Base-by-base conservation (phyloP, 169 alveolate species). In the Cyclospora cayetanensis region DNA sequence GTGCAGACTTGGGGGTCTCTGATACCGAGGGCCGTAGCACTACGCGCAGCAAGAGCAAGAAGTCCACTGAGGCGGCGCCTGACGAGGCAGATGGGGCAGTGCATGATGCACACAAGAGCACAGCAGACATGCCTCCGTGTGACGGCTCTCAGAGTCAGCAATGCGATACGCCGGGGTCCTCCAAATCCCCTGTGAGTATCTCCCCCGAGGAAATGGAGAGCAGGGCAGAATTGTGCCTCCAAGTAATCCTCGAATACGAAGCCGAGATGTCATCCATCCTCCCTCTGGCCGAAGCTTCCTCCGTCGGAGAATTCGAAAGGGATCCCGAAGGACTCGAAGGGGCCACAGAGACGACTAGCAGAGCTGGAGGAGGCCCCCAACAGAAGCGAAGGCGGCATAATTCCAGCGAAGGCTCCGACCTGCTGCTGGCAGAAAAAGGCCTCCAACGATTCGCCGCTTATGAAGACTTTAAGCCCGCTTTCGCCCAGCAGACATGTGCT, bases 191-290 rank as follows among this genome's bases (percentile, higher is more conserved):
- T 46, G 25, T 29, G 18, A 55, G 3, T 2, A n/a, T 46, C 27
- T 50, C 70, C 0, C 31, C 46, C 9, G 31, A 25, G 68, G 88
- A 52, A 20, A 70, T 46, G 29, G 88, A 79, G 11, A 52, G 27
- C 7, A 31, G 43, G 20, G 18, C 72, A 20, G 74, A 79, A 46
- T 70, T 25, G 18, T 79, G 88, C 12, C 50, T 79, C 50, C 46
- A 79, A 50, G 88, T 79, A 25, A 79, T 79, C 39, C 50, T 46
- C 29, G 72, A 79, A 11, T 70, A 79, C 22, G 88, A 79, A 70
- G 74, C 68, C 4, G 88, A 79, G 70, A 31, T 2, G 20, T 46
- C 88, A 2, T 12, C 53, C 50, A 5, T 29, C 12, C 4, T 37
- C 11, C 18, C 88, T 15, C 2, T n/a, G n/a, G n/a, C n/a, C n/a